Base-by-base conservation (phyloP, 148 eudicot species). In the Rhododendron williamsianum region DNA sequence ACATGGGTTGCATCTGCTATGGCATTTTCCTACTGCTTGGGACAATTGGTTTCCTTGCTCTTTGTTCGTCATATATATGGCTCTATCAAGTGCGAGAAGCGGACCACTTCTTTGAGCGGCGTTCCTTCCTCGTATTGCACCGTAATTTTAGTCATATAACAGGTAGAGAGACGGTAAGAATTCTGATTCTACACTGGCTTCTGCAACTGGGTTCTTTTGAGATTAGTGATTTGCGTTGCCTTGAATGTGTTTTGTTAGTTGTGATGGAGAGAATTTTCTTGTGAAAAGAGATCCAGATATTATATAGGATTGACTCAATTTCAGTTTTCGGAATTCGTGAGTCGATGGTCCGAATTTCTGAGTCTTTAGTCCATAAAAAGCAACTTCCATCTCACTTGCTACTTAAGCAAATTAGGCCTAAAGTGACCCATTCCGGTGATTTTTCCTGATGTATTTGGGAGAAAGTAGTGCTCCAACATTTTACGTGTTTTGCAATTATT, bases 1-100 rank as follows among this genome's bases (percentile, higher is more conserved):
- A 81, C 69, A 82, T 82, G 82, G 84, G 74, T 78, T 87, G 88
- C 43, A 54, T 87, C 51, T 85, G 87, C 58, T 89, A 89, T 63
- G 91, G 86, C 15, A 85, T 89, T 82, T 89, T 89, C 78, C 91
- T 89, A 78, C 84, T 88, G 87, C 90, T 88, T 35, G 90, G 90
- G 43, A 84, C 88, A 41, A 83, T 88, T 15, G 90, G 89, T 78
- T 90, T 90, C 63, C 86, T 87, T 89, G 86, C 63, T 87, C 87
- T 87, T 89, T 81, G 91, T 89, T 43, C 88, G 78, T 54, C 77
- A 86, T 77, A 83, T 83, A 45, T 83, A 86, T 19, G 78, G 85
- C 15, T 81, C 91, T 5, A 88, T 87, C 38, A 90, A 88, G 85
- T 84, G 90, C 9, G 88, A 90, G 49, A 84, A 88, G 76, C 4